A percentile compares a stretch with the other conserved stretches of the same genome.
These are phyloP conservation scores for Filosporella fistucella DNA, from an alignment of 495 filamentous ascomycete genomes.

Conservation along the genomic window DNA sequence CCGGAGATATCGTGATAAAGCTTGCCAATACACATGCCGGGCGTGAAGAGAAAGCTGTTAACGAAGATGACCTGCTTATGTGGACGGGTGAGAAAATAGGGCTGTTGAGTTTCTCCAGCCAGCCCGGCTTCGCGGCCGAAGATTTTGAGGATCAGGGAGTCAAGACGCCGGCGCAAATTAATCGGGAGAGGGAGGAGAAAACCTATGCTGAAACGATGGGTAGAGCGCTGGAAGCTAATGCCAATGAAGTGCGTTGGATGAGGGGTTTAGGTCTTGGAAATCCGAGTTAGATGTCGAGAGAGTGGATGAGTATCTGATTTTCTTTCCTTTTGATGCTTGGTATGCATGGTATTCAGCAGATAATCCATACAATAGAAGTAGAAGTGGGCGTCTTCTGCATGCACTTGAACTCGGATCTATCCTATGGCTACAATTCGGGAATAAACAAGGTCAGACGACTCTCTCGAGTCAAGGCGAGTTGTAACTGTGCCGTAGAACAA, in stretches of 20 bases:
- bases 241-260: conserved; percentile 77
- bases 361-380: conserved; percentile 6
- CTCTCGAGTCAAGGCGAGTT: too few relatives aligned
- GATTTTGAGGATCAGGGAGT: conserved; percentile 40
- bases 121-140: conserved; percentile 37
- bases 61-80: conserved; percentile 63
- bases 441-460: conserved; percentile 5
- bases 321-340: conserved; percentile 21
- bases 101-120: conserved; percentile 56
- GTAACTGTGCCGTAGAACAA: too few relatives aligned
- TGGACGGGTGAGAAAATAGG: conserved; percentile 83
- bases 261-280: conserved; percentile 54
- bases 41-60: conserved; percentile 30
- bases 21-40: conserved; percentile 56
- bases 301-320: conserved; percentile 6
- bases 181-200: conserved; percentile 39
- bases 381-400: neutral
- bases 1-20: conserved; percentile 66
- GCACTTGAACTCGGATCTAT: neutral
- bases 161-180: conserved; percentile 35
- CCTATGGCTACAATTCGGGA: neutral
- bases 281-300: neutral
- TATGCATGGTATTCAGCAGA: conserved; percentile 21
- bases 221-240: conserved; percentile 69
- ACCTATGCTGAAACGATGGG: conserved; percentile 69